Evolutionary conservation across 179 eudicot genomes (phyloP).

Genomic region (Drosera spatulata): DNA sequence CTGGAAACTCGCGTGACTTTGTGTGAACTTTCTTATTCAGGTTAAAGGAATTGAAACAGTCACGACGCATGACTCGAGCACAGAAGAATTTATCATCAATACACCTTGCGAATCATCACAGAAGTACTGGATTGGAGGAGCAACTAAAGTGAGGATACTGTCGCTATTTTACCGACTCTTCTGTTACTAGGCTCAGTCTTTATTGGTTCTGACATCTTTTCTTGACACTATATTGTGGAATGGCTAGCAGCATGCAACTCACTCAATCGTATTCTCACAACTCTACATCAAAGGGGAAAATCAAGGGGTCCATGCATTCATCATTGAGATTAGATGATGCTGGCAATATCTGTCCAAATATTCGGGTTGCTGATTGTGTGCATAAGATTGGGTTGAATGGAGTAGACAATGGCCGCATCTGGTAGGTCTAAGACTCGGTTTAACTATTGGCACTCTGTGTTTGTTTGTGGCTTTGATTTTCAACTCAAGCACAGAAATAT

Average conservation of each 20-base stretch:
- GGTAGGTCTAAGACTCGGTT: constrained; percentile 25
- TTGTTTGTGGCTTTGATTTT: neutral
- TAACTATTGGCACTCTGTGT: neutral
- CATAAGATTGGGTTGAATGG: constrained; percentile 98
- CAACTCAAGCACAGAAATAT: neutral
- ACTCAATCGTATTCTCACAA: constrained; percentile 85
- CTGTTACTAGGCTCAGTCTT: neutral
- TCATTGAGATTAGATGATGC: constrained; percentile 68
- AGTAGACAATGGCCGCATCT: constrained; percentile 91
- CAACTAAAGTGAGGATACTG: constrained; percentile 62
- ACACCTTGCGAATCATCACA: constrained; percentile 98
- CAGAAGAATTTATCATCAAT: constrained; percentile 69
- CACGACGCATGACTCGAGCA: constrained; percentile 64
- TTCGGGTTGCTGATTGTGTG: constrained; percentile 95
- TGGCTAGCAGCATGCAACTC: constrained; percentile 78
- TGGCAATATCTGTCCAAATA: constrained; percentile 70
- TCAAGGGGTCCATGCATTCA: constrained; percentile 98
- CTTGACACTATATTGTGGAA: constrained; percentile 5
- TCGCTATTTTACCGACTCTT: neutral
- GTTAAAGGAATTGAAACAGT: constrained; percentile 94
- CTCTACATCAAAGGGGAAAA: constrained; percentile 61
- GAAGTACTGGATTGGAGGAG: constrained; percentile 99
- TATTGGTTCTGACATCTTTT: neutral
- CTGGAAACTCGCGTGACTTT: neutral
- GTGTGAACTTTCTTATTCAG: constrained; percentile 21